Conservation (phyloP, 345 rosid species). For the Citrus unshiu region DNA sequence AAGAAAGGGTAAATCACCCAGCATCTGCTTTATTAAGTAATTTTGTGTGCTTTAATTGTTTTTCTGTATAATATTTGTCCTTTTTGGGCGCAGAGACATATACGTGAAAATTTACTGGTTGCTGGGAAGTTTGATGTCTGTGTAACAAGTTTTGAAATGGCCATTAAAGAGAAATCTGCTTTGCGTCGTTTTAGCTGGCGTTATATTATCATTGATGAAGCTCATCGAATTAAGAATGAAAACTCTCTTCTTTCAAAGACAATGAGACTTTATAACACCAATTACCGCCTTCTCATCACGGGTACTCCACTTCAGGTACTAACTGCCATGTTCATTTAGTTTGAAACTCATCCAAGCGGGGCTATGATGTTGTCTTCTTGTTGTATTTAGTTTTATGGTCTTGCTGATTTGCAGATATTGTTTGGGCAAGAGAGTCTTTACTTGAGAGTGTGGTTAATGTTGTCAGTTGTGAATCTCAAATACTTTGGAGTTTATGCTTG, state of each 20-base stretch:
- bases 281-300: slow-evolving; percentile 89
- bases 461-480: not conserved
- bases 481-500: not conserved
- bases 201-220: slow-evolving; percentile 94
- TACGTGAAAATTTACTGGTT: slow-evolving; percentile 84
- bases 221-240: slow-evolving; percentile 94
- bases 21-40: not conserved
- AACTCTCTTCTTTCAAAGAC: slow-evolving; percentile 95
- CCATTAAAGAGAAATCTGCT: slow-evolving; percentile 90
- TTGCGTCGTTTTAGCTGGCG: slow-evolving; percentile 98
- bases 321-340: not conserved
- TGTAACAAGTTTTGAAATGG: slow-evolving; percentile 99
- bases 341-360: not conserved
- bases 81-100: slow-evolving; percentile 58
- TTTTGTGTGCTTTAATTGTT: not conserved
- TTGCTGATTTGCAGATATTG: not conserved
- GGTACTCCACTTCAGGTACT: slow-evolving; percentile 99
- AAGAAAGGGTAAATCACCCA: slow-evolving; percentile 70
- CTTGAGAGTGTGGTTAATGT: not conserved
- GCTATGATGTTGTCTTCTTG: not conserved
- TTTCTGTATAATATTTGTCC: not conserved
- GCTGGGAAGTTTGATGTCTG: slow-evolving; percentile 99
- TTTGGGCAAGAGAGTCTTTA: not conserved
- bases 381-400: not conserved
- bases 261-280: slow-evolving; percentile 86